Evolutionary conservation across 208 protist species (phyloP).

Genomic region (Crithidia brevicula): DNA sequence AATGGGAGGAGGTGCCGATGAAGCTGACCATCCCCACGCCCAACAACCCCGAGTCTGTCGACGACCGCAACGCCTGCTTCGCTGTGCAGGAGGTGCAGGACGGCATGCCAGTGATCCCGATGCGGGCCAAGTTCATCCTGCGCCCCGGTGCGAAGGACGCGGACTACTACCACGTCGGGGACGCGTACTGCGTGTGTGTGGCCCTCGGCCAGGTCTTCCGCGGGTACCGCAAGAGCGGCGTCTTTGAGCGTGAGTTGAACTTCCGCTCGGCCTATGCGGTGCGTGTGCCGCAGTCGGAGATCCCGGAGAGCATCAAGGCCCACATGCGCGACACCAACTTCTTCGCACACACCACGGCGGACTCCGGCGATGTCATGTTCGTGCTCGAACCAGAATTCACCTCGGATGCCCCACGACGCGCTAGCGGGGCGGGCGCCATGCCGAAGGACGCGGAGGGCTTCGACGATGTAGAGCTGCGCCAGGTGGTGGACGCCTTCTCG

Average conservation of each 20-base stretch:
- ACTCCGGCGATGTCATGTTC: constrained; percentile 41
- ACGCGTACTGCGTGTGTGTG: constrained; percentile 56
- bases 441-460: constrained; percentile 30
- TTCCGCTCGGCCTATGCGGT: constrained; percentile 31
- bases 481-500: constrained; percentile 65
- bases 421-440: constrained; percentile 7
- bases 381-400: constrained; percentile 31
- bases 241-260: constrained; percentile 24
- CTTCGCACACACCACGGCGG: constrained; percentile 26
- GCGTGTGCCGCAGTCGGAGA: constrained; percentile 21
- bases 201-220: constrained; percentile 34
- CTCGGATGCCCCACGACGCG: constrained; percentile 2
- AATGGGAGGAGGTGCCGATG: constrained; percentile 29
- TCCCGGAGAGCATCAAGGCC: constrained; percentile 23
- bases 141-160: constrained; percentile 31
- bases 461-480: constrained; percentile 25
- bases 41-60: constrained; percentile 14
- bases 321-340: constrained; percentile 16
- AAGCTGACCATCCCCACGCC: constrained; percentile 16
- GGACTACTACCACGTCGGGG: constrained; percentile 63
- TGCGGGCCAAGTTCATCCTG: constrained; percentile 60
- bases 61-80: constrained; percentile 48
- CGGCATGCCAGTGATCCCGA: constrained; percentile 20
- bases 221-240: constrained; percentile 19
- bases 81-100: constrained; percentile 39